A percentile compares a stretch with the other conserved stretches of the same genome.
These are phyloP conservation scores for Schoenoplectus tabernaemontani DNA, from an alignment of 202 grass and related monocot genomes.

Conservation along the genomic window DNA sequence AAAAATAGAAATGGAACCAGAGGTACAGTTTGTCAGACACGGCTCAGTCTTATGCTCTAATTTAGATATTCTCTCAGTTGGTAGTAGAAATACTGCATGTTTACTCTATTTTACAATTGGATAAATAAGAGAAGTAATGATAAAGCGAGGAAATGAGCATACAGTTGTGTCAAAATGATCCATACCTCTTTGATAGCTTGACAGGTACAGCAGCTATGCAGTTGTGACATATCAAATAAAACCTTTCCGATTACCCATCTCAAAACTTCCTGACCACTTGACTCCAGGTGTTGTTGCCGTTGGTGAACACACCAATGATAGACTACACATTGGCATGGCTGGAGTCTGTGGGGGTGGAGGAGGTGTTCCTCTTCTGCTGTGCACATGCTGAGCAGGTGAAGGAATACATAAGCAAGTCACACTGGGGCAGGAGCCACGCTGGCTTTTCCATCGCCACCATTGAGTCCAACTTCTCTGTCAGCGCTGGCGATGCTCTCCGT, in stretches of 20 bases:
- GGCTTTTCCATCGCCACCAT: conserved; percentile 44
- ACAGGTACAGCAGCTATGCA: too few species aligned
- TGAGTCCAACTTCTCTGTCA: conserved; percentile 64
- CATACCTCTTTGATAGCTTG: neutral
- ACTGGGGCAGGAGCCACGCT: conserved; percentile 38
- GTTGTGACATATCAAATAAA: neutral
- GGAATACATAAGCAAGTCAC: conserved; percentile 52
- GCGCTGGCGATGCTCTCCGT: conserved; percentile 74
- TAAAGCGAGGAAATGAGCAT: neutral
- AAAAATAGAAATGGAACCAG: neutral
- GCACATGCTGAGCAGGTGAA: conserved; percentile 82
- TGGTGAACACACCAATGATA: conserved; percentile 82
- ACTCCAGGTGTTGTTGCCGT: conserved; percentile 60
- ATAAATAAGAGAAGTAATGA: neutral
- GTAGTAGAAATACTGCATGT: neutral
- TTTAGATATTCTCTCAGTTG: neutral
- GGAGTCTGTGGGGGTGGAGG: conserved; percentile 68
- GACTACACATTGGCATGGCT: conserved; percentile 90
- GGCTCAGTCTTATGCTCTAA: neutral
- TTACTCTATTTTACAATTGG: neutral
- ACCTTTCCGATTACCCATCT: neutral
- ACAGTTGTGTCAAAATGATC: neutral
- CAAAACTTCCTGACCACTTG: neutral
- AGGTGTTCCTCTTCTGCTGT: conserved; percentile 85
- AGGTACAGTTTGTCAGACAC: neutral